Base-by-base conservation (phyloP, 257 asterid genomes). In the Gentiana straminea region DNA sequence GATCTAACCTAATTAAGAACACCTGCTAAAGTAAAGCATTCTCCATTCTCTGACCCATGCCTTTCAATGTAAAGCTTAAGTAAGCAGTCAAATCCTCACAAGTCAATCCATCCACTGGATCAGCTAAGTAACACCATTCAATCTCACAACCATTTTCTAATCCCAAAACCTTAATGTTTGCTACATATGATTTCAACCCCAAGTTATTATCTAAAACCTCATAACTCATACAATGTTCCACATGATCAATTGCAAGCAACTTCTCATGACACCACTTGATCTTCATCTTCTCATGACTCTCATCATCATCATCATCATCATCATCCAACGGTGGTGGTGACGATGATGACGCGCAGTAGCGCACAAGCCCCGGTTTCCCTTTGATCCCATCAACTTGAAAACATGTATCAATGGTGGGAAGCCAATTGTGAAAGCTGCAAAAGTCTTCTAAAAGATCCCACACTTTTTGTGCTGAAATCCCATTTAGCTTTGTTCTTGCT, bases 401-500 rank as follows among this genome's bases (percentile, higher is more conserved):
- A 53, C 84, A 84, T 1, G 87, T 70, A 64, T 87, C 83, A 49
- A 84, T 68, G 72, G 55, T 57, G 0, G 94, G 96, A 13, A 81
- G 79, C 81, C 79, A 78, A 58, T 78, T 75, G 79, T 82, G 64
- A 15, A 76, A 4, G 78, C 53, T 64, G 78, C 70, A 84, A 66
- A 87, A 87, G 56, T 84, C 96, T 54, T 75, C 80, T 36, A 87
- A 64, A 59, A 82, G 73, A 9, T 83, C 65, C 94, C 92, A 87
- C 63, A 75, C 92, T 54, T 68, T 66, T 5, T 73, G 68, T 33
- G 74, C 62, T 38, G 70, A 77, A 55, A 70, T 2, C 41, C 62
- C 66, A 41, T 57, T 59, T 2, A 84, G 81, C 15, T 71, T 75
- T 11, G 72, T 75, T 0, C 65, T 70, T 35, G 70, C 66, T 68